Conservation (phyloP, 208 protist genomes). For the Angomonas ambiguus region DNA sequence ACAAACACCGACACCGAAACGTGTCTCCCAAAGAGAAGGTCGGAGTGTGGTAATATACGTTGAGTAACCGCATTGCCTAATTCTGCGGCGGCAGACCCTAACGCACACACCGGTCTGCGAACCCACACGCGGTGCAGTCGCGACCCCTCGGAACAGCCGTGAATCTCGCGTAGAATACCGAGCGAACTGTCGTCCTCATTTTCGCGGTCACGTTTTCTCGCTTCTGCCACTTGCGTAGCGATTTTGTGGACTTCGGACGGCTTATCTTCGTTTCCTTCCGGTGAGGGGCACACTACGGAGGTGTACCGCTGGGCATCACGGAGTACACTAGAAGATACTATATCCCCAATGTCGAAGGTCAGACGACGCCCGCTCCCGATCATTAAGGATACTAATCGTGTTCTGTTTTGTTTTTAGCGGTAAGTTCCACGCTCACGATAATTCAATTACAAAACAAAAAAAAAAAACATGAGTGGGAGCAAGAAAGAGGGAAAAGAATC, state of each 20-base stretch:
- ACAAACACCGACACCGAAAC: conserved; percentile 42
- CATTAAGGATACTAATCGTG: not conserved
- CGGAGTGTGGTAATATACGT: not conserved
- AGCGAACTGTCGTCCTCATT: not conserved
- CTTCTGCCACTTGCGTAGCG: not conserved
- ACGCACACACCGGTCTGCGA: conserved; percentile 23
- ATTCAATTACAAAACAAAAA: not conserved
- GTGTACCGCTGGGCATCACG: not conserved
- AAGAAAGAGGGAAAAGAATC: conserved; percentile 9
- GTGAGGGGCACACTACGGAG: not conserved
- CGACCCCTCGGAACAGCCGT: conserved; percentile 34
- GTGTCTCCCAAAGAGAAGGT: not conserved
- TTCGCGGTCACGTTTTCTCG: not conserved
- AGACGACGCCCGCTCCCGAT: not conserved
- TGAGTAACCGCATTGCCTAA: conserved; percentile 8
- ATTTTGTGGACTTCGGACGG: not conserved
- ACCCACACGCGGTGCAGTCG: conserved; percentile 52
- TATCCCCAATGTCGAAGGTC: not conserved
- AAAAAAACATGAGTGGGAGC: not conserved
- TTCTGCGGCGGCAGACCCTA: conserved; percentile 16
- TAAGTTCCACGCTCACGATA: too few relatives aligned
- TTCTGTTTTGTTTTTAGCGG: too few relatives aligned
- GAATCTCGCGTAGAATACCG: conserved; percentile 14
- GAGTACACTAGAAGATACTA: not conserved
- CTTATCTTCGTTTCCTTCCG: not conserved